phyloP scores from a whole-genome alignment of 306 rosid genomes.

The Pterocarpus macrocarpus region DNA sequence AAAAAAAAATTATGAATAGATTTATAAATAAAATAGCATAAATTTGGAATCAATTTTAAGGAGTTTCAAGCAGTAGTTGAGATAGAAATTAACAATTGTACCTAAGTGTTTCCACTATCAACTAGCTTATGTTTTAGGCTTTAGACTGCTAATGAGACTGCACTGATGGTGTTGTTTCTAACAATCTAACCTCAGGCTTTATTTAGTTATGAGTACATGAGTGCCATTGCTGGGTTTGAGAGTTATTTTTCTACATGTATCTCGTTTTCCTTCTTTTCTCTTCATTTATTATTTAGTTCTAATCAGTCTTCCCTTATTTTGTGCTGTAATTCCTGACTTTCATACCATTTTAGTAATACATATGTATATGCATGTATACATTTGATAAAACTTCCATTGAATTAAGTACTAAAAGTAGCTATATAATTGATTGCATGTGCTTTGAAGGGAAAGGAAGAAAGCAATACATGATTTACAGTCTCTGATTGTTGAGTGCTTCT shows the following conservation, averaged over 20 bases:
- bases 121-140: conserved; percentile 1
- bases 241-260: not conserved
- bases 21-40: too few species aligned
- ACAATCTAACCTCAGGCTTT: not conserved
- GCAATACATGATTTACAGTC: not conserved
- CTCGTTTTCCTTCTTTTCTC: conserved; percentile 5
- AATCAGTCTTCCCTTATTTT: not conserved
- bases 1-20: too few species aligned
- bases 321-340: conserved; percentile 23
- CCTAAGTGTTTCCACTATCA: not conserved
- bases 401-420: not conserved
- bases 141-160: not conserved
- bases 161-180: not conserved
- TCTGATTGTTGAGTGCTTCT: not conserved
- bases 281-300: not conserved
- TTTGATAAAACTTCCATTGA: not conserved
- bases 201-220: not conserved
- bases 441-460: not conserved
- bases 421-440: not conserved
- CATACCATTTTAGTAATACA: not conserved
- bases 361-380: not conserved
- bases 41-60: not conserved
- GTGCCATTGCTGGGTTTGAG: not conserved
- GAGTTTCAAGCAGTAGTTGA: conserved; percentile 16
- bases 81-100: not conserved